Base-by-base conservation (phyloP, 306 rosid genomes). In the Vigna unguiculata region DNA sequence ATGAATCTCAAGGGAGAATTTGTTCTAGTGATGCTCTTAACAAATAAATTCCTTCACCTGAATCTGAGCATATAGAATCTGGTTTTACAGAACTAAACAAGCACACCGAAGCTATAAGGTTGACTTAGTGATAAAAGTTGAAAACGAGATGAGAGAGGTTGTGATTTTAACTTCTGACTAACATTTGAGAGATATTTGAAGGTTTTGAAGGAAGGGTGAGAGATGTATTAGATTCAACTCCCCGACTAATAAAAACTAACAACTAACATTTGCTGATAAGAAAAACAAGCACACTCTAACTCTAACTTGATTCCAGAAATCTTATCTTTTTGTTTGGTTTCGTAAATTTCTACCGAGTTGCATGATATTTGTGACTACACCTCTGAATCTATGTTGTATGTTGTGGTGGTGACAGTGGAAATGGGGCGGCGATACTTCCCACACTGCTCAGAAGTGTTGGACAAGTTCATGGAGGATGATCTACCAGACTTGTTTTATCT, bases 381-480 rank as follows among this genome's bases (percentile, higher is more conserved):
- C n/a, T 61, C 16, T 69, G 53, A 55, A 0, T 48, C 21, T 17
- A 30, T 69, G 64, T 74, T 78, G 6, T 78, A 38, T 63, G 55
- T 45, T 22, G 55, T 43, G 59, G 25, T 63, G 34, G 55, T 36
- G 62, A 25, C 96, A 96, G 99, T 96, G 77, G 90, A 89, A 59
- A 86, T 68, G 80, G 99, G 99, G n/a, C 87, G 93, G 20, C 96
- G 91, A 0, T 96, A 69, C 81, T 96, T 96, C 77, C 97, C 98
- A 10, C 89, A 87, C 71, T 96, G 99, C 93, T 96, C 99, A 4
- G 97, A 91, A 71, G 97, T 93, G 77, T 88, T 92, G 3, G 98
- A 96, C 49, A 90, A 87, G 83, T 91, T 92, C 85, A 82, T 93
- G 83, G 94, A 90, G 9, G 91, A 91, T 38, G 96, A 93, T 59